Evolutionary conservation across 345 rosid species (phyloP).

Genomic region (Dipteronia sinensis): DNA sequence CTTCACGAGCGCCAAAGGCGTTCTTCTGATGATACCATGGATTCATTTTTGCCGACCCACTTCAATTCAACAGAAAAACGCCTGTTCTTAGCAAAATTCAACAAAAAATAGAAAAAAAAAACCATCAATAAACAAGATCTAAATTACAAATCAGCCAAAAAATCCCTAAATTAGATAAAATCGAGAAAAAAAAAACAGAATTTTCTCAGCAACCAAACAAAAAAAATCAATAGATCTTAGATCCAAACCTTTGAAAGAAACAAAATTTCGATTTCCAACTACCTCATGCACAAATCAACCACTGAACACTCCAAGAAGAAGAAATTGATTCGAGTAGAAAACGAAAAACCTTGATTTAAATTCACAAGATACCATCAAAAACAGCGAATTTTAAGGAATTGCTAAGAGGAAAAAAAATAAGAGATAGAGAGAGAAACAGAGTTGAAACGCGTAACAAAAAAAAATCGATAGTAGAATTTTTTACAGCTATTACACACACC

Average conservation of each 20-base stretch:
- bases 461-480: neutral
- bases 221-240: conserved; percentile 28
- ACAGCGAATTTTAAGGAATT: neutral
- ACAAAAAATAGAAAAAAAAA: neutral
- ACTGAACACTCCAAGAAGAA: neutral
- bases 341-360: neutral
- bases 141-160: neutral
- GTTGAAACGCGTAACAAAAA: neutral
- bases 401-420: neutral
- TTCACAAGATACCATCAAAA: neutral
- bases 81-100: conserved; percentile 28
- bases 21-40: conserved; percentile 73
- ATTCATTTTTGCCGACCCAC: conserved; percentile 59
- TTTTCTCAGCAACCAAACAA: conserved; percentile 12
- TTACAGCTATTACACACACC: conserved; percentile 21
- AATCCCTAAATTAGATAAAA: neutral
- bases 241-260: conserved; percentile 11
- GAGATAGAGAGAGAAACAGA: too few relatives aligned
- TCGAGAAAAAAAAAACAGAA: neutral
- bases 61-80: conserved; percentile 47
- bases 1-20: conserved; percentile 60
- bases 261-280: neutral
- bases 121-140: neutral
- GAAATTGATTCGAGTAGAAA: neutral
- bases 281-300: conserved; percentile 5